A percentile compares a stretch with the other conserved stretches of the same genome.
phyloP scores from a whole-genome alignment of 2,329 filamentous ascomycete species.

The Rhinocladiella similis region DNA sequence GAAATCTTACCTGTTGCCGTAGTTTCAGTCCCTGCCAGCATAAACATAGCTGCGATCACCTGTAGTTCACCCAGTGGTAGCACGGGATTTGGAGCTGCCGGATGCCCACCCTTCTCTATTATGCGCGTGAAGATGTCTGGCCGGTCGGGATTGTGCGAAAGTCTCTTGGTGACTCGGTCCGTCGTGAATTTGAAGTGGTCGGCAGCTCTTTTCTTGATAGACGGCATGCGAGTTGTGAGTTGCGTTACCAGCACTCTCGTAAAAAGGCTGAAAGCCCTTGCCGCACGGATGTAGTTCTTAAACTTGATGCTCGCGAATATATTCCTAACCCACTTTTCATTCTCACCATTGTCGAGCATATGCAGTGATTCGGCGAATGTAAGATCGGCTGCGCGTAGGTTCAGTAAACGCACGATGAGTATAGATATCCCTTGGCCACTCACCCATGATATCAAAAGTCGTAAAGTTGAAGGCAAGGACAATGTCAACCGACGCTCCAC shows the following conservation, averaged over 20 bases:
- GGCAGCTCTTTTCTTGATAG: background rate
- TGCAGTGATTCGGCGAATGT: slow-evolving; percentile 29
- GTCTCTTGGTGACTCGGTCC: background rate
- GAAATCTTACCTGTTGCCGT: slow-evolving; percentile 45
- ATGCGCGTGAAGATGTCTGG: background rate
- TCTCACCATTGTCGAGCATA: slow-evolving; percentile 21
- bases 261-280: background rate
- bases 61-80: background rate
- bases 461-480: slow-evolving; percentile 29
- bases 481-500: slow-evolving; percentile 16
- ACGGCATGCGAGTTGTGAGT: background rate
- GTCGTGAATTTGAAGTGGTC: background rate
- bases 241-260: background rate
- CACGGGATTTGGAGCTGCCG: background rate
- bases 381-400: slow-evolving; percentile 27
- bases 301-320: slow-evolving; percentile 14
- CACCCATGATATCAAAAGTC: slow-evolving; percentile 29
- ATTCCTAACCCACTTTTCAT: slow-evolving; percentile 31
- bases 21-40: slow-evolving; percentile 54
- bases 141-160: background rate
- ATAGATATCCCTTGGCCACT: no score
- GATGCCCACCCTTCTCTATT: background rate
- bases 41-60: slow-evolving; percentile 16
- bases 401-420: no score
- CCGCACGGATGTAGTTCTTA: background rate